Conservation (phyloP, 2,329 filamentous ascomycete species). For the Fusarium secorum region DNA sequence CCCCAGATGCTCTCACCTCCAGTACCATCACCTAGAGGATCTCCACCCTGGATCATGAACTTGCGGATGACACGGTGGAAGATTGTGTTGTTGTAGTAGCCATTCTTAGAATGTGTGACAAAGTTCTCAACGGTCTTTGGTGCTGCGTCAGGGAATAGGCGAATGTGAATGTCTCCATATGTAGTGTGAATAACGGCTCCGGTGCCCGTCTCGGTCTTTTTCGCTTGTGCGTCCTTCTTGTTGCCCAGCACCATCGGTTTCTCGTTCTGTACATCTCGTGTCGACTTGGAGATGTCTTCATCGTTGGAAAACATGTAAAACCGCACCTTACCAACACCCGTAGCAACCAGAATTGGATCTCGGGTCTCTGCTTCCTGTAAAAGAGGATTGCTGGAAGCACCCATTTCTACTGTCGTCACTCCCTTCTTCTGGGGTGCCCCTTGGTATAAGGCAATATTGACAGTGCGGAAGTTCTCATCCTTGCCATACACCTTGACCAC, state of each 20-base stretch:
- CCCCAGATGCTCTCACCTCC: slow-evolving; percentile 93
- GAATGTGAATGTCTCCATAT: slow-evolving; percentile 91
- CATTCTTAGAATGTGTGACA: slow-evolving; percentile 84
- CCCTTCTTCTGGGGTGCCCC: slow-evolving; percentile 95
- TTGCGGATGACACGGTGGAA: slow-evolving; percentile 98
- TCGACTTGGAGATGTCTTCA: slow-evolving; percentile 79
- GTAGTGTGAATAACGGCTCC: slow-evolving; percentile 90
- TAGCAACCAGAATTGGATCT: slow-evolving; percentile 87
- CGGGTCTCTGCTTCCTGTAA: slow-evolving; percentile 89
- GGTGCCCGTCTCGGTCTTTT: slow-evolving; percentile 75
- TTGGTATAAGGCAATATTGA: slow-evolving; percentile 90
- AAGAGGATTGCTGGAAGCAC: slow-evolving; percentile 90
- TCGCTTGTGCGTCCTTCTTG: slow-evolving; percentile 61
- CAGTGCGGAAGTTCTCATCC: slow-evolving; percentile 85
- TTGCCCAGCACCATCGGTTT: slow-evolving; percentile 74
- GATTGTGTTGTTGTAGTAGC: slow-evolving; percentile 97
- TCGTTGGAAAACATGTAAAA: slow-evolving; percentile 99
- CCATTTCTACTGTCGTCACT: slow-evolving; percentile 94
- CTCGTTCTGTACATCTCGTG: slow-evolving; percentile 93
- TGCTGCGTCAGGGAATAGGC: slow-evolving; percentile 90
- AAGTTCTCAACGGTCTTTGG: slow-evolving; percentile 98
- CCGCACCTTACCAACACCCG: slow-evolving; percentile 84
- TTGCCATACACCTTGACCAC: slow-evolving; percentile 89
- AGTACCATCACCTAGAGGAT: slow-evolving; percentile 89
- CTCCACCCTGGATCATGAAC: slow-evolving; percentile 99